A percentile compares a stretch with the other conserved stretches of the same genome.
phyloP scores from a whole-genome alignment of 2,329 filamentous ascomycete genomes.

The Chrysoporthe puriensis region DNA sequence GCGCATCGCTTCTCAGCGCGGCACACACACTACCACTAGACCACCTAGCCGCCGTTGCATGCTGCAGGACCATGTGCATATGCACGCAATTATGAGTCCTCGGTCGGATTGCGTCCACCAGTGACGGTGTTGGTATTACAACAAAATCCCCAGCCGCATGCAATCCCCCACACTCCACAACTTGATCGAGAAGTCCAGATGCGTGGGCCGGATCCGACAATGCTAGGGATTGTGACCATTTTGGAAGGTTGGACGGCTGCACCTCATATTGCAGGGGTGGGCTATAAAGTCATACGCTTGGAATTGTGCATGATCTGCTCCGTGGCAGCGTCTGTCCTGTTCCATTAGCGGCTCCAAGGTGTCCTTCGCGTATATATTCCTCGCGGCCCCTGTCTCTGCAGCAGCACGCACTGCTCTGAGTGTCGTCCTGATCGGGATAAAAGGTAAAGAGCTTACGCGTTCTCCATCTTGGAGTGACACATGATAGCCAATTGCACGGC shows the following conservation, averaged over 20 bases:
- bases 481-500: not conserved
- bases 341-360: not conserved
- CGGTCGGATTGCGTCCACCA: constrained; percentile 3
- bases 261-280: not conserved
- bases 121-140: not conserved
- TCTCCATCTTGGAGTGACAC: not conserved
- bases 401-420: not conserved
- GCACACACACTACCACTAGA: not conserved
- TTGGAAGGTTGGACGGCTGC: not conserved
- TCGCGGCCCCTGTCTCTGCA: not conserved
- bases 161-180: not conserved
- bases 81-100: not conserved
- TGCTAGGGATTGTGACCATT: not conserved
- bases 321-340: not conserved
- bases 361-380: not conserved
- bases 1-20: not conserved
- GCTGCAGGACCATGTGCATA: not conserved
- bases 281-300: not conserved
- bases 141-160: not conserved
- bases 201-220: not conserved
- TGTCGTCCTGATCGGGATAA: not conserved
- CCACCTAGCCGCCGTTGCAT: not conserved
- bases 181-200: not conserved
- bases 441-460: not conserved
- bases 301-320: not conserved